These are phyloP conservation scores for Penicillium robsamsonii DNA, from an alignment of 495 filamentous ascomycete species.

Conservation along the genomic window DNA sequence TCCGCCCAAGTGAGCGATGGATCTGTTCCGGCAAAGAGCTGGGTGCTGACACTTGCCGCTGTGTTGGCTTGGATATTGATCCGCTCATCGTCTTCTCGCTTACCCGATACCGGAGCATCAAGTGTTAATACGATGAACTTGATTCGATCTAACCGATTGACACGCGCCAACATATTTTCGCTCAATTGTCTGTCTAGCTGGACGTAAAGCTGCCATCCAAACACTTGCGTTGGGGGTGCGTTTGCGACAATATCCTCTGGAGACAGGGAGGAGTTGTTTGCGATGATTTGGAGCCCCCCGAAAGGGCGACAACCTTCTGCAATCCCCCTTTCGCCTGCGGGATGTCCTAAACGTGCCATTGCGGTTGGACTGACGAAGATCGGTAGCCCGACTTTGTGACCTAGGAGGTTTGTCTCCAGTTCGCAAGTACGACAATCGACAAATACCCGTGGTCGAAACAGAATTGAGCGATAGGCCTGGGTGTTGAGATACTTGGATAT, in stretches of 20 bases:
- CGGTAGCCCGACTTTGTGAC: constrained; percentile 58
- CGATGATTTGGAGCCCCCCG: constrained; percentile 48
- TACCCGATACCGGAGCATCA: constrained; percentile 81
- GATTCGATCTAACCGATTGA: constrained; percentile 41
- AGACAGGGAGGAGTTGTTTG: constrained; percentile 55
- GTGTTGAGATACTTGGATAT: constrained; percentile 53
- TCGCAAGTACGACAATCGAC: constrained; percentile 55
- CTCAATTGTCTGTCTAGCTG: constrained; percentile 60
- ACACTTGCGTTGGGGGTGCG: constrained; percentile 33
- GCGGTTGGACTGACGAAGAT: constrained; percentile 60
- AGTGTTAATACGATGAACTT: constrained; percentile 71
- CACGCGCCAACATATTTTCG: constrained; percentile 43
- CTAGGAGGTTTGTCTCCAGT: constrained; percentile 55
- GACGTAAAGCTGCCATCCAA: constrained; percentile 76
- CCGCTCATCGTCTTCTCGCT: constrained; percentile 80
- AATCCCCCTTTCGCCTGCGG: constrained; percentile 62
- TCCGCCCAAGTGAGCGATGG: constrained; percentile 67
- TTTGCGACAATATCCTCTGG: constrained; percentile 54
- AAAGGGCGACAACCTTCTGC: constrained; percentile 48
- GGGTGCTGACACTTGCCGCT: constrained; percentile 48
- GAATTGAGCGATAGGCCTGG: constrained; percentile 50
- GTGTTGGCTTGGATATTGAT: constrained; percentile 44
- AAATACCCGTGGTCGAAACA: constrained; percentile 67
- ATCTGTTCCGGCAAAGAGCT: constrained; percentile 57
- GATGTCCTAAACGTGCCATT: constrained; percentile 61